Conservation (phyloP, 352 stramenopile species). For the Phytophthora constricta region DNA sequence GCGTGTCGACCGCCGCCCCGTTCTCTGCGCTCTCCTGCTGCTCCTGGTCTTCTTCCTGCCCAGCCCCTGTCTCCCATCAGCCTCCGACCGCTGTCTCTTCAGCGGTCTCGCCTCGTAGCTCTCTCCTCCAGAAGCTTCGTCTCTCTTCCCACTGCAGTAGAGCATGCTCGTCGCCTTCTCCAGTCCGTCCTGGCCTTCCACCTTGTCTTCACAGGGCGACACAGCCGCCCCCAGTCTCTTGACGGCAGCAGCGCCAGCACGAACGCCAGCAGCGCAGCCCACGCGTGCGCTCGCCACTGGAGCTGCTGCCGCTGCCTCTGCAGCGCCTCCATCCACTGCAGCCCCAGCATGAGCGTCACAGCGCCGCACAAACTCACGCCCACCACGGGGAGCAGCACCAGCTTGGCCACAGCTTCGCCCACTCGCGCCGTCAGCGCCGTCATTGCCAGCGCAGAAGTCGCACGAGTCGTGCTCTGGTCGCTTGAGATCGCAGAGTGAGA, state of each 20-base stretch:
- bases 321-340: conserved; percentile 69
- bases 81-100: conserved; percentile 45
- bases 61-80: conserved; percentile 12
- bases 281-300: conserved; percentile 23
- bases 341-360: conserved; percentile 55
- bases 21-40: conserved; percentile 1
- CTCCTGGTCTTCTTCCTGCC: background rate
- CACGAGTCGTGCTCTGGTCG: conserved; percentile 6
- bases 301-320: conserved; percentile 29
- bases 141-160: conserved; percentile 23
- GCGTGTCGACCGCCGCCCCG: background rate
- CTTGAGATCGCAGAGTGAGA: conserved; percentile 8
- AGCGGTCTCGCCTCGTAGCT: conserved; percentile 32
- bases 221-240: conserved; percentile 19
- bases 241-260: conserved; percentile 28
- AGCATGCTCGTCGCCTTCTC: conserved; percentile 11
- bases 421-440: conserved; percentile 25
- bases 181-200: conserved; percentile 4
- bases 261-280: conserved; percentile 24
- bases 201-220: conserved; percentile 3
- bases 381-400: conserved; percentile 72
- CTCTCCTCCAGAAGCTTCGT: conserved; percentile 20
- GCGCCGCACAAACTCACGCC: conserved; percentile 66
- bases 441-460: too few species aligned
- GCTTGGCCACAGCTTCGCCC: conserved; percentile 46